Evolutionary conservation across 768 basidiomycete species (phyloP), one percentile per base, ranked within the genome.

Genomic region (Lactarius quietus): DNA sequence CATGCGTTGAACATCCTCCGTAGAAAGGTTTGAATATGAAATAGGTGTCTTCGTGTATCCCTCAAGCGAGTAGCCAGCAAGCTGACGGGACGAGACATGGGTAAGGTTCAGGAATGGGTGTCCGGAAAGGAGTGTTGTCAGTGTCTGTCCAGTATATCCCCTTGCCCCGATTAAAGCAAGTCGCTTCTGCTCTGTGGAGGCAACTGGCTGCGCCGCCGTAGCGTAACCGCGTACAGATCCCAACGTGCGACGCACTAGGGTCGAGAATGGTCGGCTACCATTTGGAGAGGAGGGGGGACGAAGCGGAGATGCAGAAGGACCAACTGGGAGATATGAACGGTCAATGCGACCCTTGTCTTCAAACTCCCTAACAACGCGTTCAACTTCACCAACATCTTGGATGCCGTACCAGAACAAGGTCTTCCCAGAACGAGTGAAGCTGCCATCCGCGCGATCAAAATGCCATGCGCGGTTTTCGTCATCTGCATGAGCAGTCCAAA

Each of bases 381-480:
- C 95, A 33, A 99, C 93, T 77, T 98, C 95, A 61, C 84, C 84
- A 31, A 96, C 86, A 71, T 95, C 92, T 68, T 89, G 88, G 31
- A 98, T 82, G 52, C 97, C 97, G 74, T 96, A 98, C 96, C 97
- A 99, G 84, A 97, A 98, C 73, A 99, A 77, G 72, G 88, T 95
- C 77, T 87, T 87, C 23, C 96, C 95, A 20, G 92, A 92, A 43
- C 97, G 83, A 20, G 95, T 96, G 80, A 99, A 99, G 76, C 92
- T 93, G 1, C 97, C 97, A 70, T 98, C 95, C 0, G 97, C 94
- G 62, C 95, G 87, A 80, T 99, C 96, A 72, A 98, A 99, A 79
- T 99, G 96, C 97, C 97, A 99, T 4, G 89, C 85, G 45, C 95
- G 87, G 77, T 97, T 95, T 78, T 98, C 96, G 74, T 98, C 96